Conservation (phyloP, 177 flowering plant genomes). For the Vitis hybrid region DNA sequence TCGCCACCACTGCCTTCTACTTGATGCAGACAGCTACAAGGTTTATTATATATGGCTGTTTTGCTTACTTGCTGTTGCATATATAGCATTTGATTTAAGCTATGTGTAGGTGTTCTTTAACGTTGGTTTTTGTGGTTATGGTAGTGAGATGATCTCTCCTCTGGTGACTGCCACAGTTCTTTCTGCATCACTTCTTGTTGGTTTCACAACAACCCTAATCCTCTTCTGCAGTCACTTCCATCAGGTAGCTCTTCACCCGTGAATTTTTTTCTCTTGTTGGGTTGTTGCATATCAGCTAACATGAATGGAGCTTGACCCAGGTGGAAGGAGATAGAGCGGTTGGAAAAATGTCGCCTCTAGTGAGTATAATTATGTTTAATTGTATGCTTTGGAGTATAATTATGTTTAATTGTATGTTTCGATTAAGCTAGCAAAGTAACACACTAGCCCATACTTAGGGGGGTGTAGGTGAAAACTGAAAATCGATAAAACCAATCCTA, state of each 20-base stretch:
- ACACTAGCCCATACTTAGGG: too few relatives aligned
- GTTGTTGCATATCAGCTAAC: constrained; percentile 4
- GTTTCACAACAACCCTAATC: constrained; percentile 80
- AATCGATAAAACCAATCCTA: too few relatives aligned
- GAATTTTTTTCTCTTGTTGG: neutral
- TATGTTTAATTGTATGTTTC: too few relatives aligned
- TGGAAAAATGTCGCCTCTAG: constrained; percentile 88
- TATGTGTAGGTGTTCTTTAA: too few relatives aligned
- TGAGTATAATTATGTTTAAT: constrained; percentile 16
- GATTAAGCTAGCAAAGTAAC: too few relatives aligned
- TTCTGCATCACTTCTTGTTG: constrained; percentile 81
- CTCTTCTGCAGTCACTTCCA: constrained; percentile 97
- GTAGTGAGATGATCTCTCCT: constrained; percentile 33
- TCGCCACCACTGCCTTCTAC: constrained; percentile 86
- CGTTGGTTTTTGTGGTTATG: neutral
- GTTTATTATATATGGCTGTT: constrained; percentile 23
- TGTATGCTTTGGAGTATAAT: neutral
- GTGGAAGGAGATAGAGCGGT: constrained; percentile 74
- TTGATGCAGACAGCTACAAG: constrained; percentile 61
- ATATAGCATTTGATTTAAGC: too few relatives aligned
- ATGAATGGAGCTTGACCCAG: constrained; percentile 34
- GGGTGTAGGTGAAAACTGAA: too few relatives aligned
- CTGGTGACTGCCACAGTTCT: constrained; percentile 53
- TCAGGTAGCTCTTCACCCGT: constrained; percentile 47
- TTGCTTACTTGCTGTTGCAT: too few relatives aligned